Evolutionary conservation across 2,329 filamentous ascomycete species (phyloP).

Genomic region (Ophiobolus disseminans): DNA sequence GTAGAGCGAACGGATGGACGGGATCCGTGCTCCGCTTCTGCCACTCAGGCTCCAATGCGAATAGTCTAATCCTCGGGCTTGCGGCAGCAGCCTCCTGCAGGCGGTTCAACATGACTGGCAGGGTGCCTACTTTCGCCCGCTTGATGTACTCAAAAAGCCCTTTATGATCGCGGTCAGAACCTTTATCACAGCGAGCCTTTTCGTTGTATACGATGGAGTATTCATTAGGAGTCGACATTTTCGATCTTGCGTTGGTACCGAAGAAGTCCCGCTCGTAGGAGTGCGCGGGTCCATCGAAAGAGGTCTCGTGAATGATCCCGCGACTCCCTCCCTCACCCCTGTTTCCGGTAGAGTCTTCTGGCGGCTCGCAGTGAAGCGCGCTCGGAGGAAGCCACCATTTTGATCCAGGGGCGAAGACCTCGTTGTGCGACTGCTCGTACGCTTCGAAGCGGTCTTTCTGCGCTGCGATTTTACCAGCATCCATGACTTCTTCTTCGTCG

Average conservation of each 20-base stretch:
- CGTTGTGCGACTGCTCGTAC: conserved; percentile 12
- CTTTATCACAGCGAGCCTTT: neutral
- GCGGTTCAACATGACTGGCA: neutral
- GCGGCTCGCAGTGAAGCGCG: no score
- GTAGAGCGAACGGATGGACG: conserved; percentile 27
- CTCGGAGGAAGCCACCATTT: conserved; percentile 16
- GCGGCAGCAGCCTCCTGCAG: neutral
- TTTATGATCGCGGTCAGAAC: neutral
- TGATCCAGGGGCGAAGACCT: conserved; percentile 1
- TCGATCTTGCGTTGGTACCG: neutral
- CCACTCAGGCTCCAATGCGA: conserved; percentile 15
- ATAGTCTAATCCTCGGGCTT: neutral
- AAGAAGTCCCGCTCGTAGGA: conserved; percentile 1
- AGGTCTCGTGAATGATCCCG: no score
- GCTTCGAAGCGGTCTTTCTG: neutral
- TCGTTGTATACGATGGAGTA: neutral
- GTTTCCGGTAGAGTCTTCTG: no score
- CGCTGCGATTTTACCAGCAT: conserved; percentile 7
- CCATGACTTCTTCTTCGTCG: conserved; percentile 5
- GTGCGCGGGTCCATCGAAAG: neutral
- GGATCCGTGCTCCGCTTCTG: conserved; percentile 20
- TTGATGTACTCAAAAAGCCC: neutral
- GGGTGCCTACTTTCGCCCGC: neutral
- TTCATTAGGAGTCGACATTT: neutral
- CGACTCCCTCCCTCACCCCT: no score